Evolutionary conservation across 1,284 basidiomycete genomes (phyloP).

Genomic region (Ceratobasidium sp.): DNA sequence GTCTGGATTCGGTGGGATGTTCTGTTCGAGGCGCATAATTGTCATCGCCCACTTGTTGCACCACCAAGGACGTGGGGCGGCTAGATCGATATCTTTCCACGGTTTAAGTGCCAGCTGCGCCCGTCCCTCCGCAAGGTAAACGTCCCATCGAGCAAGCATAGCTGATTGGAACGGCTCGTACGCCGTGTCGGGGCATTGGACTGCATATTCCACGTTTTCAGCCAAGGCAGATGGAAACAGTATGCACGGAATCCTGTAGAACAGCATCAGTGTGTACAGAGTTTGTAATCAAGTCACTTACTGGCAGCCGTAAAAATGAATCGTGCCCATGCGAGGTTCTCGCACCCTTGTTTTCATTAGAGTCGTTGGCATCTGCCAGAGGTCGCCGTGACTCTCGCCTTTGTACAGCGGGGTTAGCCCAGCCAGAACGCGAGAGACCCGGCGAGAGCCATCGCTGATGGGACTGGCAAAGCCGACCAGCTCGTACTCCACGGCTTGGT

Average conservation of each 20-base stretch:
- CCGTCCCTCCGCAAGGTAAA: neutral
- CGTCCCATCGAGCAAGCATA: neutral
- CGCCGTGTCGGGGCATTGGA: neutral
- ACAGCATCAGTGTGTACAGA: no score
- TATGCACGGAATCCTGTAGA: neutral
- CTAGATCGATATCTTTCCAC: neutral
- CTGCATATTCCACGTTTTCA: neutral
- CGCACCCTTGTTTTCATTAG: no score
- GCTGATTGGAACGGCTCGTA: neutral
- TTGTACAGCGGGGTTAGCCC: no score
- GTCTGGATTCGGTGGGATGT: neutral
- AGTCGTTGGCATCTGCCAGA: no score
- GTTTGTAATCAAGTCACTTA: no score
- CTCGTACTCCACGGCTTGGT: no score
- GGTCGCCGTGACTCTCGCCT: no score
- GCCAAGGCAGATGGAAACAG: neutral
- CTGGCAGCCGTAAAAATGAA: no score
- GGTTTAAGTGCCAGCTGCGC: neutral
- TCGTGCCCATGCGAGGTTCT: no score
- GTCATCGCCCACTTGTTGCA: conserved; percentile 3
- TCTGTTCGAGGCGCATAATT: neutral
- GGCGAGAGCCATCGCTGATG: no score
- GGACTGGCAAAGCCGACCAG: no score
- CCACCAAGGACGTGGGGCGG: neutral
- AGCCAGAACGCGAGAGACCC: no score